Evolutionary conservation across 2,329 filamentous ascomycete species (phyloP).

Genomic region (Pseudocercospora crystallina): DNA sequence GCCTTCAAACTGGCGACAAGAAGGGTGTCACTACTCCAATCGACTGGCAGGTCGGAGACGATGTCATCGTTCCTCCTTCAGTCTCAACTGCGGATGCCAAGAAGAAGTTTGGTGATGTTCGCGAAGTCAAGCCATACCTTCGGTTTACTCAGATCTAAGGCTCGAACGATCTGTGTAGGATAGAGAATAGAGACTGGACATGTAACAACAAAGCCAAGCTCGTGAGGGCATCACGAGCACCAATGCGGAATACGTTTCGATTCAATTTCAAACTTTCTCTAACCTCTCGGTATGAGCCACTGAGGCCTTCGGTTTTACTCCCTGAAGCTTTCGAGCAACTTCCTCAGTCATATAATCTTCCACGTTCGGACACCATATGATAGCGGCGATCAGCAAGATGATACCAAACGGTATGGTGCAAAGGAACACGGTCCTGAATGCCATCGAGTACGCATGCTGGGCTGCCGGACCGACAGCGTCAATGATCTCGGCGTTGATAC

Average conservation of each 20-base stretch:
- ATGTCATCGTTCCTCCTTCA: slow-evolving; percentile 85
- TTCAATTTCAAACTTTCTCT: neutral
- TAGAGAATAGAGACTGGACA: no score
- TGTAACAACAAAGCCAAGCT: neutral
- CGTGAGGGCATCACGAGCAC: no score
- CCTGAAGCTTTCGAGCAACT: slow-evolving; percentile 18
- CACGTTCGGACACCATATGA: slow-evolving; percentile 17
- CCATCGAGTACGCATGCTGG: slow-evolving; percentile 12
- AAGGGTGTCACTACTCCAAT: slow-evolving; percentile 70
- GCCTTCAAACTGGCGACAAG: slow-evolving; percentile 71
- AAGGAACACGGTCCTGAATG: slow-evolving; percentile 18
- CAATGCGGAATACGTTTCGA: no score
- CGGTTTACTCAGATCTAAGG: slow-evolving; percentile 60
- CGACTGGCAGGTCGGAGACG: slow-evolving; percentile 84
- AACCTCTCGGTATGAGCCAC: no score
- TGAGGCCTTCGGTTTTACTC: slow-evolving; percentile 1
- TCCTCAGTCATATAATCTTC: slow-evolving; percentile 21
- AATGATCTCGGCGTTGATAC: slow-evolving; percentile 3
- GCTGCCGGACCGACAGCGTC: slow-evolving; percentile 8
- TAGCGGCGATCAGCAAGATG: slow-evolving; percentile 14
- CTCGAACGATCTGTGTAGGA: no score
- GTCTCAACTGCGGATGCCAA: slow-evolving; percentile 83
- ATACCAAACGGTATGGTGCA: slow-evolving; percentile 18
- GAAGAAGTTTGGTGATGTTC: slow-evolving; percentile 77
- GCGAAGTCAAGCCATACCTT: slow-evolving; percentile 66